phyloP scores from a whole-genome alignment of 257 asterid species.

The Osmanthus fragrans region DNA sequence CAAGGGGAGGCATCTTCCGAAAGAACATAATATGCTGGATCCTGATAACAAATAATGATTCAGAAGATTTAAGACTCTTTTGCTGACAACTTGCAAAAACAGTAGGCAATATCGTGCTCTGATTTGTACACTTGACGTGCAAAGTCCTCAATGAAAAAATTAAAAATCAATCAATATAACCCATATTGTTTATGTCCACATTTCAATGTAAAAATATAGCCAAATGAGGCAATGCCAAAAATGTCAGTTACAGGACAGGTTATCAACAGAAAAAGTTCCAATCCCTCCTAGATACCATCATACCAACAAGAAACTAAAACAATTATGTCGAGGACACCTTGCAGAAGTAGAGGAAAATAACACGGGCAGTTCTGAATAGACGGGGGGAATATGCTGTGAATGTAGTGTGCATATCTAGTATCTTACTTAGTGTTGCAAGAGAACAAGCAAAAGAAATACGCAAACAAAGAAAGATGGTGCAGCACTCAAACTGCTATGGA shows the following conservation, averaged over 20 bases:
- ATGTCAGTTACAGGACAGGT: neutral
- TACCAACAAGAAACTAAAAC: neutral
- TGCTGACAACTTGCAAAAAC: neutral
- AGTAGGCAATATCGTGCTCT: neutral
- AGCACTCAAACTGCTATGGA: neutral
- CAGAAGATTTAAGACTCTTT: neutral
- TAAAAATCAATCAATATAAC: neutral
- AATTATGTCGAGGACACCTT: neutral
- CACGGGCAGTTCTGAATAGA: neutral
- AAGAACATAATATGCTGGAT: slow-evolving; percentile 58
- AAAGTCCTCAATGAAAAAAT: neutral
- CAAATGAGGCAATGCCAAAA: neutral
- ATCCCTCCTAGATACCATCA: neutral
- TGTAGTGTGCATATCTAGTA: neutral
- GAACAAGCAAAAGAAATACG: neutral
- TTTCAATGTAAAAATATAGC: neutral
- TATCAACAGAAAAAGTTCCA: neutral
- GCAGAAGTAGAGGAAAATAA: neutral
- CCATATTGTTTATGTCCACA: neutral
- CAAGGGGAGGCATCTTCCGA: slow-evolving; percentile 66
- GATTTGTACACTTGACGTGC: neutral
- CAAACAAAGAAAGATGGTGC: neutral
- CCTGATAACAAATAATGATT: slow-evolving; percentile 38
- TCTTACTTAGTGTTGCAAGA: neutral
- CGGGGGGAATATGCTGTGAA: neutral